Evolutionary conservation across 257 asterid species (phyloP).

Genomic region (Solanum tarijense): DNA sequence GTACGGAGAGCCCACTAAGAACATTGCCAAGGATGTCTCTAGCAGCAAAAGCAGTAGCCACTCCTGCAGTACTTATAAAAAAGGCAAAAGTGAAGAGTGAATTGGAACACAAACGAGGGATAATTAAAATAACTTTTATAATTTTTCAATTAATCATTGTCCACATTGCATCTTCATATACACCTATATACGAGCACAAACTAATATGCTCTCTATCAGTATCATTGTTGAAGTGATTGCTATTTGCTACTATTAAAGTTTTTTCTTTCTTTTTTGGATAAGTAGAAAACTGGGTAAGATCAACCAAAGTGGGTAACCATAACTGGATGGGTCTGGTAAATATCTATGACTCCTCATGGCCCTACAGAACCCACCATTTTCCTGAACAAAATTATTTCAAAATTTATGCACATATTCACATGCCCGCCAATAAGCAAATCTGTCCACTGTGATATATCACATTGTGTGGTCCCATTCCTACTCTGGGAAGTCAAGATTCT

Average conservation of each 20-base stretch:
- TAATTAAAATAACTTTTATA: neutral
- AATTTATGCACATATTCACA: neutral
- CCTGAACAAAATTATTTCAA: neutral
- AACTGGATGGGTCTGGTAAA: neutral
- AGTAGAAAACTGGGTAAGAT: neutral
- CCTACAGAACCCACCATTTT: neutral
- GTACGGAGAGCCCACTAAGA: slow-evolving; percentile 77
- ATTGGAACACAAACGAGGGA: neutral
- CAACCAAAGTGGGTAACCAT: neutral
- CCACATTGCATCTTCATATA: neutral
- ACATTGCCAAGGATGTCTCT: slow-evolving; percentile 86
- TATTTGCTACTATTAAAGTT: neutral
- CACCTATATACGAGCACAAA: neutral
- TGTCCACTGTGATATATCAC: neutral
- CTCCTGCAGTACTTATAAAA: slow-evolving; percentile 43
- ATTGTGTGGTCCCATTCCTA: neutral
- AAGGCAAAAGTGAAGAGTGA: neutral
- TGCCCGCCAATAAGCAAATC: neutral
- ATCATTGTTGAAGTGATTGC: neutral
- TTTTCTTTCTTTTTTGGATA: neutral
- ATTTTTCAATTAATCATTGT: neutral
- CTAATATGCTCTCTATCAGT: neutral
- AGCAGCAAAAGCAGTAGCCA: slow-evolving; percentile 97
- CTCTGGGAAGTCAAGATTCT: neutral
- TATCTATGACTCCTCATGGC: neutral